Conservation (phyloP, 768 basidiomycete genomes). For the Termitomyces sp. region DNA sequence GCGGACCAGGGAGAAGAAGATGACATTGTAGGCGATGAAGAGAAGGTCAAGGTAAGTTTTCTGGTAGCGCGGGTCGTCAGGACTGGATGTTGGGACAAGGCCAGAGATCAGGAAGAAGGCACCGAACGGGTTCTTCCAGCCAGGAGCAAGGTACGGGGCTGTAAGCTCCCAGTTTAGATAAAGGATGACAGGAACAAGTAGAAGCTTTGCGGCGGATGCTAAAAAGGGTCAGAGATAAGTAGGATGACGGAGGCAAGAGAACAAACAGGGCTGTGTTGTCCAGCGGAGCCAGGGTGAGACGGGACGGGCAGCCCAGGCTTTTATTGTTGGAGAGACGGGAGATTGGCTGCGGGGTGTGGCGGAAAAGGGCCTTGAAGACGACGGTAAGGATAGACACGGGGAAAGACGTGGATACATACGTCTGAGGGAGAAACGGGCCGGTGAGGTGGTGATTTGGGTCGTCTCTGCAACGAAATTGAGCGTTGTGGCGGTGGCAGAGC, state of each 20-base stretch:
- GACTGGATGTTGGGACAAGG: slow-evolving; percentile 46
- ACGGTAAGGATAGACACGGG: slow-evolving; percentile 17
- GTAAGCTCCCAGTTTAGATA: slow-evolving; percentile 64
- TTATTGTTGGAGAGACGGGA: slow-evolving; percentile 21
- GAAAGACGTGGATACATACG: slow-evolving; percentile 33
- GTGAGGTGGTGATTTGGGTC: slow-evolving; percentile 60
- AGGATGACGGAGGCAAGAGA: neutral
- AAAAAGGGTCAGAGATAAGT: neutral
- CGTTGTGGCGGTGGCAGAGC: neutral
- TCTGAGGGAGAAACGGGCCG: slow-evolving; percentile 61
- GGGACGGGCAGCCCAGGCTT: slow-evolving; percentile 13
- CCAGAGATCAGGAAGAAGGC: slow-evolving; percentile 72
- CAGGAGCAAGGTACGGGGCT: slow-evolving; percentile 41
- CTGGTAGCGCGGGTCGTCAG: slow-evolving; percentile 57
- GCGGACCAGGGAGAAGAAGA: slow-evolving; percentile 88
- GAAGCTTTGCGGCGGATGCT: slow-evolving; percentile 68
- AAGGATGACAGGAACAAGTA: slow-evolving; percentile 56
- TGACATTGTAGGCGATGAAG: slow-evolving; percentile 80
- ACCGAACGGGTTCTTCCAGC: slow-evolving; percentile 67
- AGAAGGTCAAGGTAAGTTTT: slow-evolving; percentile 74
- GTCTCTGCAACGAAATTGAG: slow-evolving; percentile 30
- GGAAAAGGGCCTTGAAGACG: slow-evolving; percentile 1
- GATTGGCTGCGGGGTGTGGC: slow-evolving; percentile 33
- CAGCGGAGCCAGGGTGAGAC: slow-evolving; percentile 55
- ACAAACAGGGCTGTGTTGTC: slow-evolving; percentile 72